phyloP scores from a whole-genome alignment of 2,329 filamentous ascomycete genomes.

The Penicillium sp. region DNA sequence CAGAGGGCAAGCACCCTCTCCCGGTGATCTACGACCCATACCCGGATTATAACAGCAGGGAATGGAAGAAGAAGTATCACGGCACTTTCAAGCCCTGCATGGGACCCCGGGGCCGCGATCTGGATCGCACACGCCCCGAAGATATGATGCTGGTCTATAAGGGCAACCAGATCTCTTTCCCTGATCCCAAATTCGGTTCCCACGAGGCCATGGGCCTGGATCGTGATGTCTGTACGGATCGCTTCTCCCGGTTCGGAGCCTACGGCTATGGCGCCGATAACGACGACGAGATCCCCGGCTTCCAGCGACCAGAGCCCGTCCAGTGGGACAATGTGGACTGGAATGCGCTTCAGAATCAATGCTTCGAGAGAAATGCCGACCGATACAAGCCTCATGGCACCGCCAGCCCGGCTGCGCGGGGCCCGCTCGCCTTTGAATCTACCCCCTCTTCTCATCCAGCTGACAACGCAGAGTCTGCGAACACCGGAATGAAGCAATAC shows the following conservation, averaged over 20 bases:
- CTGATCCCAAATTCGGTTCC: constrained; percentile 57
- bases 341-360: constrained; percentile 63
- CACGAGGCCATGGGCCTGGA: constrained; percentile 57
- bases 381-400: constrained; percentile 47
- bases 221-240: constrained; percentile 59
- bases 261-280: constrained; percentile 37
- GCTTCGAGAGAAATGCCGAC: constrained; percentile 58
- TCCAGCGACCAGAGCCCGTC: constrained; percentile 21
- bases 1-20: constrained; percentile 7
- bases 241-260: constrained; percentile 62
- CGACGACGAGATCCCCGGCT: constrained; percentile 19
- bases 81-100: constrained; percentile 16
- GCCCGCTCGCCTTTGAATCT: constrained; percentile 14
- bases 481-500: constrained; percentile 7
- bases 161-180: constrained; percentile 44
- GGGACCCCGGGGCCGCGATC: constrained; percentile 18
- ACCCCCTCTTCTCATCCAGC: constrained; percentile 9
- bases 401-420: constrained; percentile 12
- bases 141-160: constrained; percentile 23
- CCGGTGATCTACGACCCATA: constrained; percentile 59
- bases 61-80: constrained; percentile 46
- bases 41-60: constrained; percentile 59
- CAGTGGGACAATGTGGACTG: constrained; percentile 62
- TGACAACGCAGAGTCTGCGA: neutral
- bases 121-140: constrained; percentile 15